Evolutionary conservation across 129 eudicot genomes (phyloP).

Genomic region (Dittrichia graveolens): DNA sequence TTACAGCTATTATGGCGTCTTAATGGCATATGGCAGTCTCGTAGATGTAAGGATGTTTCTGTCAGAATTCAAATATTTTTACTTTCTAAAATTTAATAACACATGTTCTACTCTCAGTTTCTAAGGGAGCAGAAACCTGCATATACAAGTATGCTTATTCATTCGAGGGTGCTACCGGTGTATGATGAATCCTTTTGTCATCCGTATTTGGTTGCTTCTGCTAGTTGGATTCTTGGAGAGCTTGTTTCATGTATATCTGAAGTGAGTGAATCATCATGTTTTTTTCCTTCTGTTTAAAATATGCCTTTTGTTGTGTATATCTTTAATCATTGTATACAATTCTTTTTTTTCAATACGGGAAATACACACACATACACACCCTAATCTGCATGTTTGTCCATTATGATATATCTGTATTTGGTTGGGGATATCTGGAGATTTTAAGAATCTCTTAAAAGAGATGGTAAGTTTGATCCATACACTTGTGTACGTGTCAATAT

Average conservation of each 20-base stretch:
- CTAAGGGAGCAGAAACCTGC: conserved; percentile 64
- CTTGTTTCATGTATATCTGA: conserved; percentile 65
- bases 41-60: conserved; percentile 57
- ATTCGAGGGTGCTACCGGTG: conserved; percentile 58
- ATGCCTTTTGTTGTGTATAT: neutral
- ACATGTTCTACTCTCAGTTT: conserved; percentile 44
- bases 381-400: no score
- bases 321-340: neutral
- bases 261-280: conserved; percentile 40
- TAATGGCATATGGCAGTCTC: conserved; percentile 84
- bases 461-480: no score
- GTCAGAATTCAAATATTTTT: neutral
- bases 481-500: neutral
- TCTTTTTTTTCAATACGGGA: no score
- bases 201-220: conserved; percentile 76
- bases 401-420: neutral
- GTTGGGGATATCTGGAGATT: neutral
- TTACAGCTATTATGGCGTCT: conserved; percentile 69
- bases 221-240: conserved; percentile 84
- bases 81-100: neutral
- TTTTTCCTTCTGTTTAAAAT: conserved; percentile 14
- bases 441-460: neutral
- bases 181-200: conserved; percentile 43
- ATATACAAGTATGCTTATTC: conserved; percentile 50
- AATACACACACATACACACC: no score